Base-by-base conservation (phyloP, 2,329 filamentous ascomycete species). In the Neodidymelliopsis sp. region DNA sequence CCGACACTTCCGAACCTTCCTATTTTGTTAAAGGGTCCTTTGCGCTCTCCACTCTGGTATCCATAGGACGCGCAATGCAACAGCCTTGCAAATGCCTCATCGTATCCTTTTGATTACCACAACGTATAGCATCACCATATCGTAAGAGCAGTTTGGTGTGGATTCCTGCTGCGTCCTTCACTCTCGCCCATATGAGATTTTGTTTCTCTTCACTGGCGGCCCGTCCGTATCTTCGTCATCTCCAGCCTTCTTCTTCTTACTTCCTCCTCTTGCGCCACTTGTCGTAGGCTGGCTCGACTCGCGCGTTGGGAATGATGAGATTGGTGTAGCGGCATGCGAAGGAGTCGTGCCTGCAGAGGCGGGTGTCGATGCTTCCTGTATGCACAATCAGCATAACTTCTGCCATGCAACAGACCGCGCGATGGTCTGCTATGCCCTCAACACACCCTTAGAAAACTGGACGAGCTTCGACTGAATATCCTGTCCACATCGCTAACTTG, bases 401-500 rank as follows among this genome's bases (percentile, higher is more conserved):
- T 13, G 24, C 19, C 20, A 18, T 41, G 20, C 29, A n/a, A n/a
- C n/a, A 28, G 27, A 8, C 47, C 11, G 36, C 19, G 18, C n/a
- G 36, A 35, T 36, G 25, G 35, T n/a, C 36, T 18, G 35, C 6
- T 13, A 9, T 45, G 22, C 28, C n/a, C 23, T 43, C 31, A 24
- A 54, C 67, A 22, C 68, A 74, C 72, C 55, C 69, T 66, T 49
- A 69, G 40, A 51, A 74, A 73, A 61, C 64, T 72, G n/a, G 63
- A 63, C 6, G 73, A 75, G 57, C 73, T 75, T 30, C 71, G 67
- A 54, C 73, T 76, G 72, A 93, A 93, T 44, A 93, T 87, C 56
- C 88, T 81, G 68, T 91, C 89, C 60, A 83, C 81, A 41, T 92
- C 89, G 53, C 80, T 80, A 37, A 87, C 77, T 4, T 83, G 82